Base-by-base conservation (phyloP, 2,329 filamentous ascomycete genomes). In the Uncinocarpus reesii region DNA sequence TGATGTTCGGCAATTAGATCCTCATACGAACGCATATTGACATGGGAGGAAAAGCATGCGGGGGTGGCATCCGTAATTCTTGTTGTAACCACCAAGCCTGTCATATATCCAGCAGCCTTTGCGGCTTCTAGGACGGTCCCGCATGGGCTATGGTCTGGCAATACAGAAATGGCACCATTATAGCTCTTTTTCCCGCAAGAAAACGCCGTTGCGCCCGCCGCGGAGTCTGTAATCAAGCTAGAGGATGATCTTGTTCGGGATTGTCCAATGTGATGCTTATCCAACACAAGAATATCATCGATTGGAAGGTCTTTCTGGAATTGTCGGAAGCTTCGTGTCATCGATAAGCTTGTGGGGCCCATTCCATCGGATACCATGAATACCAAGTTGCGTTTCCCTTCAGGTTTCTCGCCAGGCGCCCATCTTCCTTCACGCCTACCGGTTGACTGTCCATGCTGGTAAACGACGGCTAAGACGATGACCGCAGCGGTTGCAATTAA, bases 341-440 rank as follows among this genome's bases (percentile, higher is more conserved):
- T 68, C 21, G 84, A 84, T 47, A 98, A 74, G 58, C 86, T 90
- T 7, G 92, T 86, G 6, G 92, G 92, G 0, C 92, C 92, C 92
- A 98, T 98, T 60, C 92, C 92, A 65, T 98, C 92, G 0, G 87
- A 95, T 31, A 98, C 90, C 92, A 98, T 98, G 73, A 98, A 96
- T 58, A 98, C 83, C 46, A 98, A 74, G 67, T 96, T 98, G 47
- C 86, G 79, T 74, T 96, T 98, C 45, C 80, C 79, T 23, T 59
- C 67, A 48, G 73, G 71, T 53, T 69, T 71, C 16, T 63, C 63
- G 49, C 59, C 60, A 24, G 64, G 61, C 8, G 64, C 64, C 65
- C 65, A 69, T 38, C 58, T 56, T 42, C 55, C 51, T 48, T 57
- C 50, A 55, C 58, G 8, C 53, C 52, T 28, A 52, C 55, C 53